Evolutionary conservation across 1,284 basidiomycete genomes (phyloP), one percentile per base, ranked within the genome.

Genomic region (Flammula alnicola): DNA sequence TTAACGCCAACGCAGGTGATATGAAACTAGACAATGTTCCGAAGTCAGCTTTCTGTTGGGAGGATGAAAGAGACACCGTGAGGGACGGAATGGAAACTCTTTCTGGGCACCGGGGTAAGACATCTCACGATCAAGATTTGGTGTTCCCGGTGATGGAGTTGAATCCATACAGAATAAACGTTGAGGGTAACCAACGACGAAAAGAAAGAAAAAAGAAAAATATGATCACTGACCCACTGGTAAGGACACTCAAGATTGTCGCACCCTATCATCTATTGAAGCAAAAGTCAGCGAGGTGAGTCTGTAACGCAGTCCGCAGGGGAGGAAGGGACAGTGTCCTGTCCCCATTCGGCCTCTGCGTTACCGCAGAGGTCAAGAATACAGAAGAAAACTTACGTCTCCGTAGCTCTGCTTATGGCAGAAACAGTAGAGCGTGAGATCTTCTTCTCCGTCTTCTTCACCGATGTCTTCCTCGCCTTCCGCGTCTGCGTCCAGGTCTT

Each of bases 151-250:
- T n/a, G n/a, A n/a, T n/a, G n/a, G n/a, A n/a, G n/a, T n/a, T n/a
- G n/a, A n/a, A n/a, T n/a, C n/a, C n/a, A n/a, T n/a, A 44, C 11
- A 14, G 12, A 33, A 35, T 37, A 16, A 16, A 17, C 22, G 17
- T n/a, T 19, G 17, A 41, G n/a, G n/a, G n/a, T n/a, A n/a, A n/a
- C n/a, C 25, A 50, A 30, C 31, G 11, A n/a, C 9, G 27, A 19
- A 9, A 44, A 4, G 22, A 25, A 35, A 26, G 7, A 14, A 44
- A 37, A 23, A 41, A 31, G 22, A 27, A n/a, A n/a, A n/a, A n/a
- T n/a, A n/a, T n/a, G n/a, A n/a, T n/a, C 10, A 74, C 83, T 73
- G 52, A 86, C 85, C 85, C 86, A 88, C 78, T 87, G 82, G 65
- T 79, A 84, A n/a, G 73, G 75, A 66, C 85, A 88, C 6, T 73